Conservation (phyloP, 2,329 filamentous ascomycete genomes). For the Scopulariopsis brevicaulis region DNA sequence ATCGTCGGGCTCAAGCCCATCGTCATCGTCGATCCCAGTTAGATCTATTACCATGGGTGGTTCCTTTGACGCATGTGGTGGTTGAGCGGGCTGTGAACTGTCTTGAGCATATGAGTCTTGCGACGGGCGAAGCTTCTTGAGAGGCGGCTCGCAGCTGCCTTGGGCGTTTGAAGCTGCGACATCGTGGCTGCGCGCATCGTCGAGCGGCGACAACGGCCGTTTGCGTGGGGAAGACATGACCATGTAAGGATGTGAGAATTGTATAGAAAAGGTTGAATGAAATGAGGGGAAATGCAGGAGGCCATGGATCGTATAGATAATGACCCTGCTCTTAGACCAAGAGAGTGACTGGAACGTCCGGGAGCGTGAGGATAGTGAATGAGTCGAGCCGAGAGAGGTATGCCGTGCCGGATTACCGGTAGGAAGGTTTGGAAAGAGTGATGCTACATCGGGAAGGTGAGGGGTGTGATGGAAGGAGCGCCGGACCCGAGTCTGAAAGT, state of each 20-base stretch:
- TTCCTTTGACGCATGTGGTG: not conserved
- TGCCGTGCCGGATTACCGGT: not conserved
- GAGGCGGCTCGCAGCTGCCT: not conserved
- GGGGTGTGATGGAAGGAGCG: not conserved
- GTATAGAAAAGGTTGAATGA: not conserved
- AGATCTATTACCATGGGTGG: not conserved
- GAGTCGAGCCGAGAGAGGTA: not conserved
- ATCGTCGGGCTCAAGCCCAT: not conserved
- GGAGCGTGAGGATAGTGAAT: not conserved
- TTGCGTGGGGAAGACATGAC: not conserved
- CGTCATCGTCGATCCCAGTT: not conserved
- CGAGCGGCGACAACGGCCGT: not conserved
- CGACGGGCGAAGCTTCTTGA: not conserved
- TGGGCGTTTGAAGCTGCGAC: not conserved
- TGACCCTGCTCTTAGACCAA: not conserved
- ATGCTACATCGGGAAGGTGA: not conserved
- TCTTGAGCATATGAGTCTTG: not conserved
- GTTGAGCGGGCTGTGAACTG: not conserved
- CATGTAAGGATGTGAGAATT: not conserved
- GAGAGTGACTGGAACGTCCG: not conserved
- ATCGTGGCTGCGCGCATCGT: not conserved
- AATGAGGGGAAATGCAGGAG: not conserved
- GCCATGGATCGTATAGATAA: not conserved
- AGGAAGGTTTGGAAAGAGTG: not conserved
- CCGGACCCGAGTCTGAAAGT: not conserved